Evolutionary conservation across 441 rosid species (phyloP), one percentile per base, ranked within the genome.

Genomic region (Populus hybrid): DNA sequence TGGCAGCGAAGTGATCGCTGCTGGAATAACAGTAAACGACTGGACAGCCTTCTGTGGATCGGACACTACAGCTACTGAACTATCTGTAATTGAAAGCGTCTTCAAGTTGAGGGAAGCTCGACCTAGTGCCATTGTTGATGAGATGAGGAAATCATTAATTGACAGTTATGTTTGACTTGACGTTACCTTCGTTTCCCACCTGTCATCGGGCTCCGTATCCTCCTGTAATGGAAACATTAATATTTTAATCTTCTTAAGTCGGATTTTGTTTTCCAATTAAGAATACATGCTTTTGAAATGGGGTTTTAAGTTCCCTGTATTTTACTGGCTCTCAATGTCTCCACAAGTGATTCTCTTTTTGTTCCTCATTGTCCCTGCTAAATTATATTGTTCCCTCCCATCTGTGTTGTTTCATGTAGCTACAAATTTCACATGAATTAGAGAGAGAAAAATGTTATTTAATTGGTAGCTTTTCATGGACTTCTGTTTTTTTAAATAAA

Each of bases 41-140:
- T 94, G 98, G 98, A 91, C 92, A 0, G 83, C 97, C 42, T 91
- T 91, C 80, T 92, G 96, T 4, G 98, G 97, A 1, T 88, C 95
- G 5, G 97, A 94, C 89, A 92, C 98, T 40, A 91, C 94, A 0
- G 96, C 94, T 0, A 90, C 94, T 0, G 93, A 94, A 78, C 86
- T 92, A 53, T 90, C 97, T 3, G 97, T 92, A 61, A 86, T 92
- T 0, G 96, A 94, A 80, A 89, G 88, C 7, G 94, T 93, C 64
- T 90, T 93, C 91, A 92, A 91, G 89, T 82, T 92, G 84, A 87
- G 97, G 86, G 91, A 90, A 82, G 91, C 94, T 36, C 94, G 86
- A 78, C 97, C 94, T 4, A 89, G 82, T 83, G 89, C 93, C 59
- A 85, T 91, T 34, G 91, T 91, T 1, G 90, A 89, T 19, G 97